phyloP scores from a whole-genome alignment of 2,329 filamentous ascomycete genomes.

The Bimuria novae-zelandiae region DNA sequence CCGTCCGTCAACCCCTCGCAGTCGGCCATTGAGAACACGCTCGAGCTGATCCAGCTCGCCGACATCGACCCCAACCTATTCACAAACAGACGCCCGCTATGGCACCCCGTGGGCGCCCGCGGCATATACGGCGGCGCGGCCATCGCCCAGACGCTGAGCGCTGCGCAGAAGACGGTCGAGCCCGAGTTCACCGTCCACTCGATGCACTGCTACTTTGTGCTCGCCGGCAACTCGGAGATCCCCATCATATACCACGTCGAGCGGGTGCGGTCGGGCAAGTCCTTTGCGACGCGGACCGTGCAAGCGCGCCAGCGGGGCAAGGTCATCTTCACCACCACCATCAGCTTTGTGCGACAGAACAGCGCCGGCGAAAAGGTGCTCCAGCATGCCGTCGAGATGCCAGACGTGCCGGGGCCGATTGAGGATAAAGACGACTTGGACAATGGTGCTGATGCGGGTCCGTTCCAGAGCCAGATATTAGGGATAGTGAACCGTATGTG shows the following conservation, averaged over 20 bases:
- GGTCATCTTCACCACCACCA: conserved; percentile 93
- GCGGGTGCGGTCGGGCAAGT: conserved; percentile 85
- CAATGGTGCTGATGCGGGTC: conserved; percentile 46
- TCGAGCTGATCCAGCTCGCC: conserved; percentile 80
- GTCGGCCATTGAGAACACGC: conserved; percentile 83
- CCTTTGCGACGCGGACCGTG: conserved; percentile 92
- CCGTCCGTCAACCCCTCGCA: conserved; percentile 73
- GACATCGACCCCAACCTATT: conserved; percentile 85
- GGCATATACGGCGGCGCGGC: conserved; percentile 93
- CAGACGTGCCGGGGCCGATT: conserved; percentile 51
- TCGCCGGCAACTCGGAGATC: conserved; percentile 81
- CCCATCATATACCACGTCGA: conserved; percentile 96
- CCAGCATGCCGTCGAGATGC: conserved; percentile 65
- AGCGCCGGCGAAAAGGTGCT: conserved; percentile 62
- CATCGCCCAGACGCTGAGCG: conserved; percentile 87
- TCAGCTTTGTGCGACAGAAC: conserved; percentile 78
- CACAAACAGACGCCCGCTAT: conserved; percentile 88
- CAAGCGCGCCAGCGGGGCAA: conserved; percentile 87
- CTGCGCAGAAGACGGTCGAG: conserved; percentile 86
- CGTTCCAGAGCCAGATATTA: conserved; percentile 63
- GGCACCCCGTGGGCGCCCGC: conserved; percentile 89
- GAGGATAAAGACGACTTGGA: conserved; percentile 43
- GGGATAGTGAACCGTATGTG: conserved; percentile 60
- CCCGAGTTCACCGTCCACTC: conserved; percentile 82
- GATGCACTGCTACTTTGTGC: conserved; percentile 99